Evolutionary conservation across 108 stramenopile species (phyloP).

Genomic region (Nannochloropsis granulata): DNA sequence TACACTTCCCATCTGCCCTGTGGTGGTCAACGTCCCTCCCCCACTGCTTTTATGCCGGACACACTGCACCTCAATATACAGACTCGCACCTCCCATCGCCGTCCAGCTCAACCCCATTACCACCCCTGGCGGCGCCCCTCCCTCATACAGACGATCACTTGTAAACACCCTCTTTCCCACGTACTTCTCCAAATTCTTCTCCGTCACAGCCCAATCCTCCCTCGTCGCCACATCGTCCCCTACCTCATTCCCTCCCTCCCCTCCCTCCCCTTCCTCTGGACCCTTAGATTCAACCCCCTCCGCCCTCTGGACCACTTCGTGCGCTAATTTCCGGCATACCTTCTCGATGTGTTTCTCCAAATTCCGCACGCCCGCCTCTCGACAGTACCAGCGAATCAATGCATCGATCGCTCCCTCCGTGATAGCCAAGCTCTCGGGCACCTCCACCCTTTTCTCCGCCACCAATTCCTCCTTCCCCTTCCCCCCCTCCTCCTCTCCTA

Average conservation of each 20-base stretch:
- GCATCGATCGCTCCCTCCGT: slow-evolving; percentile 62
- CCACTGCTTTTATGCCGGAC: slow-evolving; percentile 6
- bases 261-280: background rate
- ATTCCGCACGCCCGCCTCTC: slow-evolving; percentile 92
- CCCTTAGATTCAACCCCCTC: slow-evolving; percentile 37
- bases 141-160: slow-evolving; percentile 75
- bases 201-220: slow-evolving; percentile 39
- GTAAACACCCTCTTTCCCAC: slow-evolving; percentile 85
- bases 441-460: slow-evolving; percentile 28
- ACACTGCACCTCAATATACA: slow-evolving; percentile 89
- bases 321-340: slow-evolving; percentile 69
- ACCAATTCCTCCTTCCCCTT: background rate
- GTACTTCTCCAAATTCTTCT: slow-evolving; percentile 64
- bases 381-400: slow-evolving; percentile 83
- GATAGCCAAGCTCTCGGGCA: slow-evolving; percentile 53
- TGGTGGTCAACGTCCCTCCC: slow-evolving; percentile 30
- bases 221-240: background rate
- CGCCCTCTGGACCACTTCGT: slow-evolving; percentile 61
- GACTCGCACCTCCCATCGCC: slow-evolving; percentile 81
- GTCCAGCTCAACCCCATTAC: slow-evolving; percentile 97
- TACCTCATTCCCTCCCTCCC: background rate
- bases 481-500: background rate
- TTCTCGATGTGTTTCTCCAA: slow-evolving; percentile 87
- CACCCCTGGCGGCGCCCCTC: slow-evolving; percentile 65
- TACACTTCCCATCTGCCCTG: slow-evolving; percentile 68